Base-by-base conservation (phyloP, 164 flowering plant genomes). In the Magnolia officinalis region DNA sequence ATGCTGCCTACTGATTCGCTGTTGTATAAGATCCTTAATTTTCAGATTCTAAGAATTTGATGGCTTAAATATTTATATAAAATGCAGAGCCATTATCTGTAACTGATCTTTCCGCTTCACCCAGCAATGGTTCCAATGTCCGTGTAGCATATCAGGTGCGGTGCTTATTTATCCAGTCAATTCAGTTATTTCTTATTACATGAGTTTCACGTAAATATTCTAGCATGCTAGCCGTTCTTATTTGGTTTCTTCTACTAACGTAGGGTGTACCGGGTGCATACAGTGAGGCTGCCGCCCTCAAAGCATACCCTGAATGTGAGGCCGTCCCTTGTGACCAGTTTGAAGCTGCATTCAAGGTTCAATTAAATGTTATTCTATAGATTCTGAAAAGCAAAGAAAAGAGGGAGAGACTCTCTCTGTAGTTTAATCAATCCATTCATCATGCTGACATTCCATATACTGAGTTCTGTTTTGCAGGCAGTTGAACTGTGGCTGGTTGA, bases 401-500 rank as follows among this genome's bases (percentile, higher is more conserved):
- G 45, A 37, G 45, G 6, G 6, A 37, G 45, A 37, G 45, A 37
- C 6, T 5, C 45, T 37, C 45, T 37, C 31, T 72, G 67, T 45
- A 9, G 26, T 16, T 59, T 16, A 63, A 11, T 58, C 8, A 18
- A 52, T 31, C 16, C 11, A 31, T 45, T 67, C 63, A 24, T 71
- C 37, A 11, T 50, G 55, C 70, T 37, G 8, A 63, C 29, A 50
- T 68, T 8, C 1, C 45, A 67, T 29, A 2, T 61, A 11, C 72
- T 75, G 24, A 19, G 49, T 69, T 73, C 66, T 64, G 71, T 70
- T 77, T 74, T 76, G 69, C 84, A 91, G 91, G 93, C 93, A 49
- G 92, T 91, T 75, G 95, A 91, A 81, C 77, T 88, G 37, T 91
- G 93, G 92, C 75, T 91, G 37, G 92, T 83, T 65, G 90, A 91